phyloP scores from a whole-genome alignment of 2,329 filamentous ascomycete genomes.

The Colletotrichum euphorbiae region DNA sequence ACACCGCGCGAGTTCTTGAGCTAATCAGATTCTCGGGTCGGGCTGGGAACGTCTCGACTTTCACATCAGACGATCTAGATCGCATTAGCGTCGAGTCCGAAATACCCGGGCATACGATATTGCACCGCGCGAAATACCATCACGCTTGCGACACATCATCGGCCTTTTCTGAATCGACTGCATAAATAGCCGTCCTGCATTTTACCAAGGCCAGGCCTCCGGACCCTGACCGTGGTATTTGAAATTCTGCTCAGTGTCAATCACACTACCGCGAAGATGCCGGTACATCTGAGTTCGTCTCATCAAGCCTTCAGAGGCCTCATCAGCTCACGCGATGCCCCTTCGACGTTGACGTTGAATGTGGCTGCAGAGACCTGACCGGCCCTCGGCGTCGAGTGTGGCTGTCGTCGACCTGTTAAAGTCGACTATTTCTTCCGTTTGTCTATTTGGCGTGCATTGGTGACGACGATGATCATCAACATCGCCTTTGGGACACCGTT shows the following conservation, averaged over 20 bases:
- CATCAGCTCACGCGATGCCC: neutral
- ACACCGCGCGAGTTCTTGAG: constrained; percentile 19
- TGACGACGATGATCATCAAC: constrained; percentile 21
- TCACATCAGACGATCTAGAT: constrained; percentile 31
- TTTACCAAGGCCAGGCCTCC: neutral
- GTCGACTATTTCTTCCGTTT: neutral
- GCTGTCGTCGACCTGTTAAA: constrained; percentile 1
- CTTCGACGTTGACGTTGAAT: too few species aligned
- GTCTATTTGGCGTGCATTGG: neutral
- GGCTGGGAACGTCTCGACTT: constrained; percentile 1
- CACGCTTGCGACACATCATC: constrained; percentile 20
- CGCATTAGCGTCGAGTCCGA: constrained; percentile 1
- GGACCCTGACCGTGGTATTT: constrained; percentile 8
- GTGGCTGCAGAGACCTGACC: neutral
- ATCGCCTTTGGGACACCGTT: neutral
- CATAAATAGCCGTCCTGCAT: constrained; percentile 5
- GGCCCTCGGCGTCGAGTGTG: neutral
- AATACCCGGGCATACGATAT: neutral
- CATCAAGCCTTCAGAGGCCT: neutral
- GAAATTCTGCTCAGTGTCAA: constrained; percentile 16
- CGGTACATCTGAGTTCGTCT: too few species aligned
- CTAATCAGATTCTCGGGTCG: constrained; percentile 18
- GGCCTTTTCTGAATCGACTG: neutral
- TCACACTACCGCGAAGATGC: constrained; percentile 4
- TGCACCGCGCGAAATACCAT: constrained; percentile 5